Conservation (phyloP, 1,284 basidiomycete species). For the Puccinia coronata region DNA sequence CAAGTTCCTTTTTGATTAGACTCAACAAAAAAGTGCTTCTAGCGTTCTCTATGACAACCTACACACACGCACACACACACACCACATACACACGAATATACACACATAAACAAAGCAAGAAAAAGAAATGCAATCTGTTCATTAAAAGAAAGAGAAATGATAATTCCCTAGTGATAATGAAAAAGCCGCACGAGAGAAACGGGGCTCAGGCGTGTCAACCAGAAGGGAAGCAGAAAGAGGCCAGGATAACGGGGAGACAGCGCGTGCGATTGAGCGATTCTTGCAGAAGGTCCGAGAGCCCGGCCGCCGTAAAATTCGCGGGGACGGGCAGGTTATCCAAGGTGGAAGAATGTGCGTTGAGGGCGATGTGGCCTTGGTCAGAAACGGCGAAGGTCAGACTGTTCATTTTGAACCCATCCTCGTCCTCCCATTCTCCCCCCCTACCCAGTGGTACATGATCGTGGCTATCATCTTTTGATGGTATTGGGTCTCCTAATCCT, state of each 20-base stretch:
- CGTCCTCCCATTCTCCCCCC: neutral
- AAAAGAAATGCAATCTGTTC: too few species aligned
- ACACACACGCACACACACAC: too few species aligned
- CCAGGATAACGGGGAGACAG: conserved; percentile 1
- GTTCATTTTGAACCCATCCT: neutral
- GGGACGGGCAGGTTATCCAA: neutral
- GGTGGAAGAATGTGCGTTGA: neutral
- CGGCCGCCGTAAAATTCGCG: neutral
- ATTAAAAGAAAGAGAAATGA: too few species aligned
- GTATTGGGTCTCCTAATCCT: neutral
- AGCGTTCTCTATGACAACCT: too few species aligned
- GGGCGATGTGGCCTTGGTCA: neutral
- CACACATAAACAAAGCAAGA: too few species aligned
- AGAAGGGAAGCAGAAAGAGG: neutral
- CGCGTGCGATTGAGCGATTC: neutral
- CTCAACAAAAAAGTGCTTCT: too few species aligned
- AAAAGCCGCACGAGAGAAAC: too few species aligned
- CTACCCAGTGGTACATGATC: too few species aligned
- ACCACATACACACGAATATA: too few species aligned
- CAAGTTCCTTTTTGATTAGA: too few species aligned
- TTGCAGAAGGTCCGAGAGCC: neutral
- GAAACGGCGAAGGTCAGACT: neutral
- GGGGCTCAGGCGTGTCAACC: too few species aligned
- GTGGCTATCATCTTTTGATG: neutral
- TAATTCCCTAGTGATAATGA: too few species aligned